phyloP scores from a whole-genome alignment of 1,284 basidiomycete genomes.

The Mrakiaceae sp. region DNA sequence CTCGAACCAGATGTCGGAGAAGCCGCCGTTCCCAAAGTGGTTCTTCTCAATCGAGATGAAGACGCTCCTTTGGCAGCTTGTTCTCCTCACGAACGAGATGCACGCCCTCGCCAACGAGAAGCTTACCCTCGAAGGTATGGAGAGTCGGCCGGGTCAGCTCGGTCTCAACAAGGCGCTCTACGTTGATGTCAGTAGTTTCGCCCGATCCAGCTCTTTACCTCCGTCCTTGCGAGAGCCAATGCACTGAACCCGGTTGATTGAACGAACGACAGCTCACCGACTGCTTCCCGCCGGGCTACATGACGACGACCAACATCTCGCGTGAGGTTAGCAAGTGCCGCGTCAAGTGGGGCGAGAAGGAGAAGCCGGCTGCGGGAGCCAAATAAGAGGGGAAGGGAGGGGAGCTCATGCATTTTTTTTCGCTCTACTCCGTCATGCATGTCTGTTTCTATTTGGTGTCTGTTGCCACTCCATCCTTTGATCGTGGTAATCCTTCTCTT shows the following conservation, averaged over 20 bases:
- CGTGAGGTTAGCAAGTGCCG: background rate
- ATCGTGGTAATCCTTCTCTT: too few relatives aligned
- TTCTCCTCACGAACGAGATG: background rate
- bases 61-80: slow-evolving; percentile 3
- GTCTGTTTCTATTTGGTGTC: too few relatives aligned
- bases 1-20: background rate
- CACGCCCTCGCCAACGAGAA: slow-evolving; percentile 1
- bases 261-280: background rate
- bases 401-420: too few relatives aligned
- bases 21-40: slow-evolving; percentile 1
- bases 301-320: slow-evolving; percentile 10
- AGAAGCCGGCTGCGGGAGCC: too few relatives aligned
- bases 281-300: slow-evolving; percentile 12
- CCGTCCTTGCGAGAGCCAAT: background rate
- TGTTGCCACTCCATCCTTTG: too few relatives aligned
- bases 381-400: too few relatives aligned
- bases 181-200: slow-evolving; percentile 3
- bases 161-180: slow-evolving; percentile 6
- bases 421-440: too few relatives aligned
- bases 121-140: background rate
- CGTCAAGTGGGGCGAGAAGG: too few relatives aligned
- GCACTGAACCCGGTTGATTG: background rate
- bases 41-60: slow-evolving; percentile 5
- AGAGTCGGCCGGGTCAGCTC: background rate
- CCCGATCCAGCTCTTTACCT: background rate